Base-by-base conservation (phyloP, 176 grass and related monocot genomes). In the Coix lacrymajobi region DNA sequence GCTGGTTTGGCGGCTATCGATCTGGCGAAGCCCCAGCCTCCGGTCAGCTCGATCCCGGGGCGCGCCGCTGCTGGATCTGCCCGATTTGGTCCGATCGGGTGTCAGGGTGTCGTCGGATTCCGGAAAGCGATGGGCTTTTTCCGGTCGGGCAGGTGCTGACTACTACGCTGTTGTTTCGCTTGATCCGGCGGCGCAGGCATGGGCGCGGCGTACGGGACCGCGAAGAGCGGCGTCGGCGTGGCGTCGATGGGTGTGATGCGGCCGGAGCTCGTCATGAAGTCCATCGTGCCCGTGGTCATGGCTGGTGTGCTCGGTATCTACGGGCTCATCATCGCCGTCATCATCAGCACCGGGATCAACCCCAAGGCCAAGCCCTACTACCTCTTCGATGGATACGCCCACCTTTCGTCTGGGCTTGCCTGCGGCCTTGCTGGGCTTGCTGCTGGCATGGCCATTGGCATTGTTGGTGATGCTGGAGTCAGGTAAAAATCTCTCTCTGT, bases 201-300 rank as follows among this genome's bases (percentile, higher is more conserved):
- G 96, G 96, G 96, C 0, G 96, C 96, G 49, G 96, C 96, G 20
- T 98, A 98, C 66, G 96, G 96, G 34, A 98, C 96, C 24, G 96
- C 96, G 33, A 98, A 98, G 91, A 98, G 96, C n/a, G 96, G 96
- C 19, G 96, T 98, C 1, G 96, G 96, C 10, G 96, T 98, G 80
- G 96, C 96, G 71, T 98, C 93, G 63, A 98, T 98, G 96, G 96
- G 96, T 0, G 96, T 98, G 79, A 98, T 98, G 96, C 91, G 96
- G 67, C 96, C 96, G 63, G 96, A 98, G 85, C 92, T 98, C 45
- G 96, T 98, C 13, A 98, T 98, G 96, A 98, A 98, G 78, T 98
- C 96, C 79, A 98, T 98, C 85, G 96, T 98, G 78, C 96, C 96
- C 57, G 96, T 98, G 3, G 96, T 98, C 85, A 98, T 98, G 96